Percentiles rank a stretch among this genome's conserved stretches.
Evolutionary conservation across 2,329 filamentous ascomycete species (phyloP).

Genomic region (Neophaeococcomyces mojaviensis): DNA sequence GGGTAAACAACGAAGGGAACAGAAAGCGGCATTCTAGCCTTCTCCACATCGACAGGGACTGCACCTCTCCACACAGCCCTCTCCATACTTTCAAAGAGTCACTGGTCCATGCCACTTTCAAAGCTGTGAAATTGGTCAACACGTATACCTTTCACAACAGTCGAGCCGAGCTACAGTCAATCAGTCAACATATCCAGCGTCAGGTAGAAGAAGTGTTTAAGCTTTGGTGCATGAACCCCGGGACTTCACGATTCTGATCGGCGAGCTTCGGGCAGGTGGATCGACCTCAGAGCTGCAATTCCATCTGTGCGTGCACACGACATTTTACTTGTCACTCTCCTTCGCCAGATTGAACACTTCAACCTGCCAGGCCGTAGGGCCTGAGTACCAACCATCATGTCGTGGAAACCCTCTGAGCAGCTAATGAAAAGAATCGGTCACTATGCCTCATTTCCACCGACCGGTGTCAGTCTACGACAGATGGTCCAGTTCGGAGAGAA

Average conservation of each 20-base stretch:
- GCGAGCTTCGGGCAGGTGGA: constrained; percentile 9
- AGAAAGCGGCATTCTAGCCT: too few species aligned
- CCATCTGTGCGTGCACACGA: constrained; percentile 6
- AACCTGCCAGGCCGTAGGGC: constrained; percentile 23
- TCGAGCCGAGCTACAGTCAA: too few species aligned
- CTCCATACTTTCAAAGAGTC: too few species aligned
- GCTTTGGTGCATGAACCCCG: constrained; percentile 1
- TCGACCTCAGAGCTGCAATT: constrained; percentile 4
- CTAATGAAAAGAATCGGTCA: constrained; percentile 97
- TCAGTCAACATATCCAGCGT: too few species aligned
- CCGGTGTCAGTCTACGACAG: constrained; percentile 89
- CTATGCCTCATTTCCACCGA: constrained; percentile 94
- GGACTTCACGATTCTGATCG: not conserved
- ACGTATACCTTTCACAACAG: too few species aligned
- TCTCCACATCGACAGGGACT: too few species aligned
- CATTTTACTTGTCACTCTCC: constrained; percentile 1
- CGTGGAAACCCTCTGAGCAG: constrained; percentile 83
- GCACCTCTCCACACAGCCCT: too few species aligned
- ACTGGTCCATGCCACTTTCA: too few species aligned
- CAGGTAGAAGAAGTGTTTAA: too few species aligned
- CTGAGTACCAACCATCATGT: constrained; percentile 51
- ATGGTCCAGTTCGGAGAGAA: constrained; percentile 98
- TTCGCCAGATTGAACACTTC: constrained; percentile 6
- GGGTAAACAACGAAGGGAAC: too few species aligned
- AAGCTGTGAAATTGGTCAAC: too few species aligned